phyloP scores from a whole-genome alignment of 2,329 filamentous ascomycete species.

The Ascochyta lentis region DNA sequence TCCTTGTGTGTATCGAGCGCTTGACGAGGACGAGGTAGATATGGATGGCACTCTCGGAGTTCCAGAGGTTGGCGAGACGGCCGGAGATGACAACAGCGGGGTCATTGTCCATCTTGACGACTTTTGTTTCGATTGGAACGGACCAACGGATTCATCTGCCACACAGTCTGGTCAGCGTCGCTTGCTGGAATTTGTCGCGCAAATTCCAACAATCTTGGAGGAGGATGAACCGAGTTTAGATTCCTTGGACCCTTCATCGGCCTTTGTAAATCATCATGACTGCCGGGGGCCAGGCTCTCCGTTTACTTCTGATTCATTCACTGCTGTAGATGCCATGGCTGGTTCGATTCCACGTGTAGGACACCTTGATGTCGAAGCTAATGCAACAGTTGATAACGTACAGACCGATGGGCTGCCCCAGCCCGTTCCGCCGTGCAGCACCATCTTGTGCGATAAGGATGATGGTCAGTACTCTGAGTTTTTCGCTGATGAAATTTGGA shows the following conservation, averaged over 20 bases:
- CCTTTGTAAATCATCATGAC: not conserved
- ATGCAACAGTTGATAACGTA: not conserved
- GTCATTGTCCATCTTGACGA: not conserved
- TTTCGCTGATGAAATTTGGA: conserved; percentile 5
- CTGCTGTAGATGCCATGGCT: not conserved
- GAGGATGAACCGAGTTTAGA: not conserved
- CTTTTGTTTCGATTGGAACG: not conserved
- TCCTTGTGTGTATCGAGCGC: not conserved
- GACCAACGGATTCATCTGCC: not conserved
- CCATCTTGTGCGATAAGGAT: not conserved
- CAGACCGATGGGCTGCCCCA: not conserved
- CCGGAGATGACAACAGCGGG: not conserved
- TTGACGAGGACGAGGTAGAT: not conserved
- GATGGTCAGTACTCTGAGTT: not conserved
- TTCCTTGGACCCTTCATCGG: not conserved
- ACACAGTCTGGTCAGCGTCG: not conserved
- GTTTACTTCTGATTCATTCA: no score
- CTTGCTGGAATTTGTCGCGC: not conserved
- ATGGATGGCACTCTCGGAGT: not conserved
- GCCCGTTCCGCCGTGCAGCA: not conserved
- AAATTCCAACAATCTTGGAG: not conserved
- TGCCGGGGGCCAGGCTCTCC: not conserved
- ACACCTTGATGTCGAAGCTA: not conserved
- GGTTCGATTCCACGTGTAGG: not conserved
- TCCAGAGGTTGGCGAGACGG: not conserved